Evolutionary conservation across 805 yeast genomes (phyloP).

Genomic region (Sugiyamaella marilandica): DNA sequence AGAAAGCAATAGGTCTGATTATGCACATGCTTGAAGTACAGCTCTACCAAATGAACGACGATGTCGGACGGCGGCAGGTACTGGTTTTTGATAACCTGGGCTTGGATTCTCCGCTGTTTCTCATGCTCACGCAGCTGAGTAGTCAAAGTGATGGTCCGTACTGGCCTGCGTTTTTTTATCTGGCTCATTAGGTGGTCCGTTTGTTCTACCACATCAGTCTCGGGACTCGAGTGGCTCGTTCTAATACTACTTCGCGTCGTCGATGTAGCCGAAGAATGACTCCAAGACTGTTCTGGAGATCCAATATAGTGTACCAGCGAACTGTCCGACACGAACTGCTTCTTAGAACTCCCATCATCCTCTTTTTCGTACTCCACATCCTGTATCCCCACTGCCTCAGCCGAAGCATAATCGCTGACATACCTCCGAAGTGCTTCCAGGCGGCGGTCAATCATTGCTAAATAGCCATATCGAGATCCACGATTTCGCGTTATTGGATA

Average conservation of each 20-base stretch:
- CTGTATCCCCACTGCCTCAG: not conserved
- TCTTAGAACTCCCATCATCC: not conserved
- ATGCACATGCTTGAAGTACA: conserved; percentile 32
- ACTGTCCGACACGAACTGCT: not conserved
- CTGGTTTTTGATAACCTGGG: not conserved
- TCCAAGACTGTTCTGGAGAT: not conserved
- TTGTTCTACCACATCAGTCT: not conserved
- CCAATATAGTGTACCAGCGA: not conserved
- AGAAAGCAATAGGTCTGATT: conserved; percentile 34
- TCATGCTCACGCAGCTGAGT: not conserved
- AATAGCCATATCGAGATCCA: conserved; percentile 35
- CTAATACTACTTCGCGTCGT: not conserved
- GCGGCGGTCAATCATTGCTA: conserved; percentile 28
- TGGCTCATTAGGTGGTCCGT: not conserved
- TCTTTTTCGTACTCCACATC: not conserved
- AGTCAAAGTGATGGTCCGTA: not conserved
- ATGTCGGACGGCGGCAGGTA: conserved; percentile 20
- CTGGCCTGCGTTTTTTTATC: not conserved
- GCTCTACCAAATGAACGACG: conserved; percentile 30
- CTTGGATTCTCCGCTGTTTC: not conserved
- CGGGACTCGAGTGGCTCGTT: not conserved
- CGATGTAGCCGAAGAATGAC: not conserved
- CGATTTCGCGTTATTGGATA: conserved; percentile 34
- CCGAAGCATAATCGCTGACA: not conserved
- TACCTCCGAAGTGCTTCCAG: conserved; percentile 17